These are phyloP conservation scores for Ceriops decandra DNA, from an alignment of 345 rosid species.

Conservation along the genomic window DNA sequence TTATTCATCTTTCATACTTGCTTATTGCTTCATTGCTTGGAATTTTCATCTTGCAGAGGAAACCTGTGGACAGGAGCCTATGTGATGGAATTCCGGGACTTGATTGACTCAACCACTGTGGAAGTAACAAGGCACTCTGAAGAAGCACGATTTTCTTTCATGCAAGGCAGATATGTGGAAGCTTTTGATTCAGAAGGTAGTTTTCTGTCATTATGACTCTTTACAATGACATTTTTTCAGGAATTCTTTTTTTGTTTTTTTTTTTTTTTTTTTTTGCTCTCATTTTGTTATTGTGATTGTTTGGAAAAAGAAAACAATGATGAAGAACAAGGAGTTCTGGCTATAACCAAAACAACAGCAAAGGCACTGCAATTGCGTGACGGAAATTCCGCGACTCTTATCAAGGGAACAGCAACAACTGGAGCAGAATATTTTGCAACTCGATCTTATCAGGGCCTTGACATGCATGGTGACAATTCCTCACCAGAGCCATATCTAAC, in stretches of 20 bases:
- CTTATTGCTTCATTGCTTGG: slow-evolving; percentile 9
- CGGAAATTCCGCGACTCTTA: slow-evolving; percentile 28
- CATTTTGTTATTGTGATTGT: not conserved
- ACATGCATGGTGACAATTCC: slow-evolving; percentile 40
- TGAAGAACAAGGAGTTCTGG: slow-evolving; percentile 48
- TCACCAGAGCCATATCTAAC: slow-evolving; percentile 46
- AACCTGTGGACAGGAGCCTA: slow-evolving; percentile 90
- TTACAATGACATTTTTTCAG: slow-evolving; percentile 18
- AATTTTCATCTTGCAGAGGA: slow-evolving; percentile 45
- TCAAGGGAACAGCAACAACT: slow-evolving; percentile 62
- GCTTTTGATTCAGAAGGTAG: slow-evolving; percentile 51
- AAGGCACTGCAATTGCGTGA: slow-evolving; percentile 66
- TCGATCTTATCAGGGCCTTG: slow-evolving; percentile 77
- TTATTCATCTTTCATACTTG: not conserved
- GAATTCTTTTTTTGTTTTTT: not conserved
- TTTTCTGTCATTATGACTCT: not conserved
- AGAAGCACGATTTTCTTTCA: slow-evolving; percentile 85
- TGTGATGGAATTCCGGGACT: slow-evolving; percentile 69
- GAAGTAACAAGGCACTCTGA: slow-evolving; percentile 44
- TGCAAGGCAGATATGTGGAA: slow-evolving; percentile 77
- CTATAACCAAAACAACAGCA: slow-evolving; percentile 56
- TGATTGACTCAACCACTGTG: slow-evolving; percentile 42
- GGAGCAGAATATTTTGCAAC: slow-evolving; percentile 68
- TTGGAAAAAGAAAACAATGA: slow-evolving; percentile 14
- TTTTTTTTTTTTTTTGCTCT: not conserved